Evolutionary conservation across 1,284 basidiomycete species (phyloP).

Genomic region (Melampsora abietis-canadensis): DNA sequence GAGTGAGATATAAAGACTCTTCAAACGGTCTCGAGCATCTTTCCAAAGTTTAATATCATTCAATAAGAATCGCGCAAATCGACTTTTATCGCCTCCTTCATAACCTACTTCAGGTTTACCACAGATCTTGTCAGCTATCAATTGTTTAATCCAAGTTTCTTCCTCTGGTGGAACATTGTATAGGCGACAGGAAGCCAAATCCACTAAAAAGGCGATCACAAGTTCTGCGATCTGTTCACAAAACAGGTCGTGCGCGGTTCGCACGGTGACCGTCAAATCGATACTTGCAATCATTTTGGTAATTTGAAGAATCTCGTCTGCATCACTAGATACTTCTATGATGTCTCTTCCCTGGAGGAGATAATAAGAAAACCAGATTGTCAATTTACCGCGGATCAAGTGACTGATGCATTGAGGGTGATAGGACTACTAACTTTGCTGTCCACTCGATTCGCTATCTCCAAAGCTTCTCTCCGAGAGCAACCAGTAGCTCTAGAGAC

Average conservation of each 20-base stretch:
- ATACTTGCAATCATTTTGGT: slow-evolving; percentile 79
- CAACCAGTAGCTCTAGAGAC: slow-evolving; percentile 67
- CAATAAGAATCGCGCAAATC: slow-evolving; percentile 70
- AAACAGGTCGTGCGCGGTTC: slow-evolving; percentile 82
- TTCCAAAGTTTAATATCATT: slow-evolving; percentile 82
- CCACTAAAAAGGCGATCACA: slow-evolving; percentile 79
- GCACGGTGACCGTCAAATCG: slow-evolving; percentile 85
- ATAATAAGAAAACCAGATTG: neutral
- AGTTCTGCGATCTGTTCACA: slow-evolving; percentile 79
- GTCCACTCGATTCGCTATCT: slow-evolving; percentile 69
- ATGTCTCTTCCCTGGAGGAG: slow-evolving; percentile 70
- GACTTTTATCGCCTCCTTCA: slow-evolving; percentile 50
- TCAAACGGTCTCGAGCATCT: slow-evolving; percentile 70
- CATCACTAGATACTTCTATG: slow-evolving; percentile 71
- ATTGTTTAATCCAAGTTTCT: slow-evolving; percentile 58
- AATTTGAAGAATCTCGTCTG: slow-evolving; percentile 69
- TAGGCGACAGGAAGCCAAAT: slow-evolving; percentile 65
- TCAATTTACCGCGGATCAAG: neutral
- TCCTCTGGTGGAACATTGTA: slow-evolving; percentile 60
- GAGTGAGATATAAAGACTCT: slow-evolving; percentile 75
- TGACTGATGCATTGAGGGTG: too few relatives aligned
- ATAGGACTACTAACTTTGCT: slow-evolving; percentile 57
- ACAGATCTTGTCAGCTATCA: slow-evolving; percentile 32
- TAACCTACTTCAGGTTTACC: slow-evolving; percentile 25
- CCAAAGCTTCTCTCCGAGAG: slow-evolving; percentile 64